Evolutionary conservation across 116 monocot species (phyloP).

Genomic region (Phalaenopsis hybrid): DNA sequence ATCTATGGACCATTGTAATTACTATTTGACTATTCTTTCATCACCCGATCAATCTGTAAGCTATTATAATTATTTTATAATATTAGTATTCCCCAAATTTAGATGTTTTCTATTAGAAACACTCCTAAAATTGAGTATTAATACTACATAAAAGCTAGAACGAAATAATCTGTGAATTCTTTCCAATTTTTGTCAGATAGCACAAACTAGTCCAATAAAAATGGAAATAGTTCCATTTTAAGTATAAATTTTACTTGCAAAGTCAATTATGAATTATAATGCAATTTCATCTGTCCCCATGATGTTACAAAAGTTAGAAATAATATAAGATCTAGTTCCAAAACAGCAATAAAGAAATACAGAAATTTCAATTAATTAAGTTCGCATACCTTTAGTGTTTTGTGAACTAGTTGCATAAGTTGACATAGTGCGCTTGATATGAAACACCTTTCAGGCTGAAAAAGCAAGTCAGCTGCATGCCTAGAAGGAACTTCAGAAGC

Average conservation of each 20-base stretch:
- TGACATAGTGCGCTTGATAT: slow-evolving; percentile 62
- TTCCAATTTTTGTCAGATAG: no score
- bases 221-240: background rate
- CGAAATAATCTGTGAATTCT: no score
- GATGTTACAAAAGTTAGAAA: background rate
- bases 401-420: slow-evolving; percentile 85
- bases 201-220: background rate
- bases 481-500: slow-evolving; percentile 22
- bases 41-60: no score
- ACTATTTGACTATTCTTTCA: no score
- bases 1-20: no score
- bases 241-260: background rate
- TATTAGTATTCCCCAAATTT: no score
- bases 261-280: background rate
- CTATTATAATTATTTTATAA: no score
- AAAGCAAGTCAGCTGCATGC: slow-evolving; percentile 60
- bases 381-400: slow-evolving; percentile 59
- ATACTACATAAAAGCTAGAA: no score
- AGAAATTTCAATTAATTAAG: background rate
- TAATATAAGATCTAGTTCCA: background rate
- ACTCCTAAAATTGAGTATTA: no score
- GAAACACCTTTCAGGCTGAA: slow-evolving; percentile 56
- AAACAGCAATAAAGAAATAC: slow-evolving; percentile 3
- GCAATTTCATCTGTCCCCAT: background rate
- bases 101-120: no score